Evolutionary conservation across 495 filamentous ascomycete genomes (phyloP).

Genomic region (Penicillium turbatum): DNA sequence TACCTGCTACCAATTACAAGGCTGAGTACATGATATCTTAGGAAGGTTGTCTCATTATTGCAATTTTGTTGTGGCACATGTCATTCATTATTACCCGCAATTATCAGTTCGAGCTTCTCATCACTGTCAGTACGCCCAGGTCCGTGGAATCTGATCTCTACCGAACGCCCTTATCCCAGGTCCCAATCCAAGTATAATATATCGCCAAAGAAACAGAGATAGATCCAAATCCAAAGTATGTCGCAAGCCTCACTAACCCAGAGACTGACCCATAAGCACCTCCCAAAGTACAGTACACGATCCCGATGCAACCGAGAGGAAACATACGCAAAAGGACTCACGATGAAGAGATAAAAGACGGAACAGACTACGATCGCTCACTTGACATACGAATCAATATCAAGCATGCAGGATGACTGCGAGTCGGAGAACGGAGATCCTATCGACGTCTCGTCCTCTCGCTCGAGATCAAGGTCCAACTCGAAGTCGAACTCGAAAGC

Average conservation of each 20-base stretch:
- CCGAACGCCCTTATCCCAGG: neutral
- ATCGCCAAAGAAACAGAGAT: slow-evolving; percentile 1
- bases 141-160: neutral
- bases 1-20: neutral
- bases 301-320: slow-evolving; percentile 2
- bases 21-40: neutral
- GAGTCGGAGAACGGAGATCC: slow-evolving; percentile 26
- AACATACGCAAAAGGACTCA: slow-evolving; percentile 7
- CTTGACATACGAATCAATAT: slow-evolving; percentile 38
- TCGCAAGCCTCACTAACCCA: neutral
- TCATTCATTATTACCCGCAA: neutral
- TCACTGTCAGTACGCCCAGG: neutral
- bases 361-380: slow-evolving; percentile 19
- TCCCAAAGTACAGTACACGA: slow-evolving; percentile 9
- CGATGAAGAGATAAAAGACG: slow-evolving; percentile 5
- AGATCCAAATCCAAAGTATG: neutral
- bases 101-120: slow-evolving; percentile 2
- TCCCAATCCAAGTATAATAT: neutral
- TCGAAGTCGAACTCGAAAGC: slow-evolving; percentile 22
- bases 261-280: neutral
- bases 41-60: too few relatives aligned
- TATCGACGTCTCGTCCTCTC: neutral
- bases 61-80: neutral
- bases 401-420: slow-evolving; percentile 28
- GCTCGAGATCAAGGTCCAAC: neutral